A percentile compares a stretch with the other conserved stretches of the same genome.
phyloP scores from a whole-genome alignment of 805 yeast genomes.

The Yarrowia hollandica region DNA sequence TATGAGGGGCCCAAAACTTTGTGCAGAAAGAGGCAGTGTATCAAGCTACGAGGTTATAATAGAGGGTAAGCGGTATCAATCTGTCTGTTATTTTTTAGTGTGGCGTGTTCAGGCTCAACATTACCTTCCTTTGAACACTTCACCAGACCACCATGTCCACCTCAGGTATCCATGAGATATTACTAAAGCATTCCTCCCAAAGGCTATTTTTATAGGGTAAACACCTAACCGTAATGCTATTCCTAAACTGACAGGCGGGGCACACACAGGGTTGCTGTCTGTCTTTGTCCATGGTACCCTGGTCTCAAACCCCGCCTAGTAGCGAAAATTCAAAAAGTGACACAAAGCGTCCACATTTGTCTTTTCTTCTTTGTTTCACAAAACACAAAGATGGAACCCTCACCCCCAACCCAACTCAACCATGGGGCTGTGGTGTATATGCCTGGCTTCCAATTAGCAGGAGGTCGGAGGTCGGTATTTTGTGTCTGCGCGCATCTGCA shows the following conservation, averaged over 20 bases:
- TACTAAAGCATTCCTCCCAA: background rate
- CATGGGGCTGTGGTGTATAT: slow-evolving; percentile 7
- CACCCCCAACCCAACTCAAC: no score
- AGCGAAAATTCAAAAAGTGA: background rate
- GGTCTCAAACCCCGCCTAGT: slow-evolving; percentile 29
- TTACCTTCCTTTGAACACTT: no score
- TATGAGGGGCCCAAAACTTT: no score
- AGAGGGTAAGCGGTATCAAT: no score
- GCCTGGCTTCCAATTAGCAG: background rate
- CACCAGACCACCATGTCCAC: background rate
- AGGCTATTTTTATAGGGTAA: slow-evolving; percentile 4
- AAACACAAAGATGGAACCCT: no score
- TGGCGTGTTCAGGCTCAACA: no score
- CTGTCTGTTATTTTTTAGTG: no score
- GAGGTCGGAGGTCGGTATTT: slow-evolving; percentile 16
- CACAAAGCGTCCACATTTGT: no score
- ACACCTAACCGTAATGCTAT: slow-evolving; percentile 2
- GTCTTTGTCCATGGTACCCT: slow-evolving; percentile 21
- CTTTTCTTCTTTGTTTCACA: no score
- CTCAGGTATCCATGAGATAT: no score
- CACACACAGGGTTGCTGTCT: slow-evolving; percentile 13
- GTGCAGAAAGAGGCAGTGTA: no score
- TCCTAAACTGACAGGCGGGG: slow-evolving; percentile 11
- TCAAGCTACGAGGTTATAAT: no score
- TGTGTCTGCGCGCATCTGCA: slow-evolving; percentile 6